Evolutionary conservation across 441 rosid species (phyloP).

Genomic region (Bocquillonia castaneifolia): DNA sequence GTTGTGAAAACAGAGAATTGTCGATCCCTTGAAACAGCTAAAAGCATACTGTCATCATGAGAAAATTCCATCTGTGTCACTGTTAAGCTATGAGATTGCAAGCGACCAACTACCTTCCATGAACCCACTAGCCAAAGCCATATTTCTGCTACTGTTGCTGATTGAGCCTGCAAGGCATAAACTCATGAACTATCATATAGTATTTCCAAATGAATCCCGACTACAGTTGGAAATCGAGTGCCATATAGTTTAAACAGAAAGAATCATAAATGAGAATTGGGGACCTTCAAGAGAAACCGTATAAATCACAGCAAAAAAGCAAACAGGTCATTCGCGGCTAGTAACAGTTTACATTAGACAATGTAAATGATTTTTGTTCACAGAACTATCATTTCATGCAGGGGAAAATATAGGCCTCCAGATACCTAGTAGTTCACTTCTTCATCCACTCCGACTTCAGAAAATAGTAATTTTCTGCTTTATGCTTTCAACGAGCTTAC

Average conservation of each 20-base stretch:
- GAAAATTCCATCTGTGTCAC: constrained; percentile 93
- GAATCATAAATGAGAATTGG: not conserved
- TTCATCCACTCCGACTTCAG: not conserved
- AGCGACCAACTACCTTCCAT: constrained; percentile 79
- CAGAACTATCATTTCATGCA: not conserved
- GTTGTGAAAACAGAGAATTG: constrained; percentile 81
- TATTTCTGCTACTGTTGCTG: constrained; percentile 77
- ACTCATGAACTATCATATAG: not conserved
- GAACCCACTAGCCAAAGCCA: constrained; percentile 92
- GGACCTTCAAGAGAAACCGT: not conserved
- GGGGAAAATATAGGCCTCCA: not conserved
- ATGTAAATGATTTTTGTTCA: not conserved
- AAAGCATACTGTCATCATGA: constrained; percentile 64
- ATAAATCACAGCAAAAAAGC: not conserved
- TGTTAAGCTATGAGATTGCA: constrained; percentile 91
- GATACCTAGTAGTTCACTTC: not conserved
- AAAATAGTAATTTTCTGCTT: not conserved
- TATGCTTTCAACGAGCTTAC: not conserved
- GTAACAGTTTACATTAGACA: not conserved
- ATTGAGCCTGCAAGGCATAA: constrained; percentile 59
- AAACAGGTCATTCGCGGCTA: not conserved
- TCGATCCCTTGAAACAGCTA: constrained; percentile 90
- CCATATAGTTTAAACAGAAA: not conserved
- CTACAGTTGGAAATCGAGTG: not conserved
- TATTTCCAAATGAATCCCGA: not conserved